Conservation (phyloP, 257 asterid species). For the Solanum dulcamara region DNA sequence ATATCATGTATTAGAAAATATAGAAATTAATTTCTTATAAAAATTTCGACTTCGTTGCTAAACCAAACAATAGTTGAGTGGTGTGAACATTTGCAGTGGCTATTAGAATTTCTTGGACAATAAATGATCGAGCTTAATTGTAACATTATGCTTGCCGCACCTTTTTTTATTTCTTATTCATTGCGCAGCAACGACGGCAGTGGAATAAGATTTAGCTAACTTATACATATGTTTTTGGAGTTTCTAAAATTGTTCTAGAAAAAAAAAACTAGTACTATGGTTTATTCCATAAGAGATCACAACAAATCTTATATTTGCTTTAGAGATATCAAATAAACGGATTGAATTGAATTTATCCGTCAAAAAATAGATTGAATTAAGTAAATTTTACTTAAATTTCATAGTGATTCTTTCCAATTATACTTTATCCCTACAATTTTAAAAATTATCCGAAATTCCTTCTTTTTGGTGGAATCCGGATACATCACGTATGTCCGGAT, state of each 20-base stretch:
- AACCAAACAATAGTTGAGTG: neutral
- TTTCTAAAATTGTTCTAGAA: neutral
- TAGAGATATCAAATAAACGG: neutral
- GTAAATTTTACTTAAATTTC: too few species aligned
- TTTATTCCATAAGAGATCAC: neutral
- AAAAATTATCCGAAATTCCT: too few species aligned
- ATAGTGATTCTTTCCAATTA: too few species aligned
- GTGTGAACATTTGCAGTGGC: neutral
- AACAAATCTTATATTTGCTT: too few species aligned
- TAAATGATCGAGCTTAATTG: neutral
- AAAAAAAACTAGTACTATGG: neutral
- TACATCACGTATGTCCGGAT: too few species aligned
- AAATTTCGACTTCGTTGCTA: neutral
- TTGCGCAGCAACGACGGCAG: neutral
- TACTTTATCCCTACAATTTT: too few species aligned
- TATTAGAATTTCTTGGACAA: neutral
- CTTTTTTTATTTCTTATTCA: neutral
- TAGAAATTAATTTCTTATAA: neutral
- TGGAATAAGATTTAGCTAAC: neutral
- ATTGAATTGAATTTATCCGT: accelerated
- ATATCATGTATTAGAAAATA: neutral
- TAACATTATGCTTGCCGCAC: neutral
- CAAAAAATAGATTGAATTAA: too few species aligned
- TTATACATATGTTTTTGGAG: neutral
- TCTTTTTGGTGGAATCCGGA: too few species aligned